Base-by-base conservation (phyloP, 768 basidiomycete genomes). In the Cubamyces lactineus region DNA sequence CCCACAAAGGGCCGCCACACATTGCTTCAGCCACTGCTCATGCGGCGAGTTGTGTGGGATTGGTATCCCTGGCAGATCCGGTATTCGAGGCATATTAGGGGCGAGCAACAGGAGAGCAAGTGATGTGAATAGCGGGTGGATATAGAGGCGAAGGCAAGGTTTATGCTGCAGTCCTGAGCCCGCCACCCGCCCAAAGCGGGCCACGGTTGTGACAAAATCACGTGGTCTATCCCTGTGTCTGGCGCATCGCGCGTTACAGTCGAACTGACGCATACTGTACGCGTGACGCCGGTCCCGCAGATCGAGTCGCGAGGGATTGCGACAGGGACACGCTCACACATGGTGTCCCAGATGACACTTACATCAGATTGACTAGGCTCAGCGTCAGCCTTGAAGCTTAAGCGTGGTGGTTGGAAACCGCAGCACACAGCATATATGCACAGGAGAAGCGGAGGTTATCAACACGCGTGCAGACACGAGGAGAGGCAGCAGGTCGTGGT, bases 1-100 rank as follows among this genome's bases (percentile, higher is more conserved):
- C 3, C 77, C 76, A 72, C 92, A 93, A 13, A 93, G 76, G 26
- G 70, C 73, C 7, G 84, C 85, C n/a, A 94, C 89, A 61, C 79
- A 77, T 12, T 64, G 65, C 68, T 83, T 88, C 54, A 94, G 80
- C 85, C 86, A 90, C n/a, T 53, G 60, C 55, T 87, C 88, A 50
- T 88, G 84, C 0, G 84, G 80, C 47, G 86, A 87, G 61, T 79
- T 73, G 50, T 77, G 80, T 11, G 79, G 78, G 45, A 92, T 71
- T 28, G 80, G 80, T 1, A 61, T 68, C 26, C 91, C 91, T 60
- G 91, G 91, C 38, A 92, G 79, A n/a, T 89, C 84, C 52, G 89
- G 89, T 64, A 88, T 80, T 61, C 76, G 78, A 65, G 84, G 77
- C 83, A 84, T 85, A 53, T 24, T 24, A 34, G 41, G 17, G 17